phyloP scores from a whole-genome alignment of 2,329 filamentous ascomycete genomes.

The Scedosporium aurantiacum region DNA sequence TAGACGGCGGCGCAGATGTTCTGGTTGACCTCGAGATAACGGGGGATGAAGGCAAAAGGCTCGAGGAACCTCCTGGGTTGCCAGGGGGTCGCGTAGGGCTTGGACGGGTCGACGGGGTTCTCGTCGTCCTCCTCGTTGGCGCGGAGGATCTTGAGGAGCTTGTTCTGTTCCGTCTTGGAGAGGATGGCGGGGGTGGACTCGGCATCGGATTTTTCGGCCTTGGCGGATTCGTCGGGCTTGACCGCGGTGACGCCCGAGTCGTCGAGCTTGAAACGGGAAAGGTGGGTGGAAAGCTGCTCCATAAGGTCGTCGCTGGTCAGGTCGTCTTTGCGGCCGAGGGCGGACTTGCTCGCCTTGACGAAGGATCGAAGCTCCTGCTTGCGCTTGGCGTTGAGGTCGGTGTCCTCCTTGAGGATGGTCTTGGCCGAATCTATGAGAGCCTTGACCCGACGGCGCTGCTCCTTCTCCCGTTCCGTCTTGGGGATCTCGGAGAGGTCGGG shows the following conservation, averaged over 20 bases:
- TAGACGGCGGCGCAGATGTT: slow-evolving; percentile 95
- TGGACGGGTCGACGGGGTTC: slow-evolving; percentile 64
- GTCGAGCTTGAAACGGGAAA: slow-evolving; percentile 32
- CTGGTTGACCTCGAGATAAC: slow-evolving; percentile 95
- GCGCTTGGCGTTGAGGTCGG: slow-evolving; percentile 52
- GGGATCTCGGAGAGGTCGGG: slow-evolving; percentile 9
- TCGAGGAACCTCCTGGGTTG: slow-evolving; percentile 74
- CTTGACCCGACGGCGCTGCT: slow-evolving; percentile 31
- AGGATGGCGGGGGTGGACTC: slow-evolving; percentile 15
- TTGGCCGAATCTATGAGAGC: slow-evolving; percentile 46
- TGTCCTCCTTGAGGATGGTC: slow-evolving; percentile 40
- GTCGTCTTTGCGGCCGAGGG: slow-evolving; percentile 32
- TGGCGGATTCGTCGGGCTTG: slow-evolving; percentile 11
- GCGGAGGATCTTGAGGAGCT: slow-evolving; percentile 46
- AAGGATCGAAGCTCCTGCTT: slow-evolving; percentile 70
- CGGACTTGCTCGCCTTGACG: slow-evolving; percentile 50
- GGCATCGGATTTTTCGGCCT: background rate
- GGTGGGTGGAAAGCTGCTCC: slow-evolving; percentile 40
- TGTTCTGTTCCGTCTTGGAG: slow-evolving; percentile 37
- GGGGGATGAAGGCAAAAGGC: slow-evolving; percentile 87
- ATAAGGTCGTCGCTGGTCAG: slow-evolving; percentile 34
- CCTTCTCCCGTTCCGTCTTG: slow-evolving; percentile 17
- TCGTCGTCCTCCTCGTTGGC: slow-evolving; percentile 41
- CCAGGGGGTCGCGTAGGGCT: slow-evolving; percentile 91
- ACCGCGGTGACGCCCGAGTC: slow-evolving; percentile 12